Base-by-base conservation (phyloP, 108 stramenopile species). In the Cyclotella sp. region DNA sequence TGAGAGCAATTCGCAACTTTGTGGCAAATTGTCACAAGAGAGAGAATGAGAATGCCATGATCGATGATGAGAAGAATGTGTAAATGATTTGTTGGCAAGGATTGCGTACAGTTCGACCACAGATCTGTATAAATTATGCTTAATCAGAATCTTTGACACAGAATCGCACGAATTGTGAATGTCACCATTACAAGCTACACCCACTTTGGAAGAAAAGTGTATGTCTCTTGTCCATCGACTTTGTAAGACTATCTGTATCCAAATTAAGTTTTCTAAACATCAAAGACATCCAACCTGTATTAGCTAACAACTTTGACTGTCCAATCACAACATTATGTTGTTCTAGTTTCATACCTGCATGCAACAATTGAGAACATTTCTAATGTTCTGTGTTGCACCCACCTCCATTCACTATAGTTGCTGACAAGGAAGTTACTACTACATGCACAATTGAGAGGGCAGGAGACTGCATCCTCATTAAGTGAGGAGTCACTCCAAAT, bases 291-390 rank as follows among this genome's bases (percentile, higher is more conserved):
- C n/a, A n/a, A n/a, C n/a, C n/a, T 15, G 73, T 68, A 69, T 52
- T 61, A 0, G 51, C 47, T 53, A 81, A 67, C 60, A 81, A 39
- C 45, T 34, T 74, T 19, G 73, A 61, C 49, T 47, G 61, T 0
- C 79, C 79, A 63, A 81, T 74, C 79, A 81, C 69, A 70, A 70
- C 68, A 64, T 81, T 81, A 53, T 81, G 63, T 67, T 68, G 55
- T 26, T 81, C 79, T 49, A 81, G 63, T 18, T 74, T 73, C 16
- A 58, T 27, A 45, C 67, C 74, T 26, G 79, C 68, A 21, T 61
- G 19, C 24, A 18, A 55, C 49, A 81, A 68, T 24, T 43, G 29
- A 1, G 42, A 55, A 12, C 46, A 49, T 61, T 55, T 47, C 63
- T 66, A 9, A 39, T 63, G 41, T 21, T 53, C 40, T 12, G 42